phyloP scores from a whole-genome alignment of 2,329 filamentous ascomycete species.

The Trichoderma sp. region DNA sequence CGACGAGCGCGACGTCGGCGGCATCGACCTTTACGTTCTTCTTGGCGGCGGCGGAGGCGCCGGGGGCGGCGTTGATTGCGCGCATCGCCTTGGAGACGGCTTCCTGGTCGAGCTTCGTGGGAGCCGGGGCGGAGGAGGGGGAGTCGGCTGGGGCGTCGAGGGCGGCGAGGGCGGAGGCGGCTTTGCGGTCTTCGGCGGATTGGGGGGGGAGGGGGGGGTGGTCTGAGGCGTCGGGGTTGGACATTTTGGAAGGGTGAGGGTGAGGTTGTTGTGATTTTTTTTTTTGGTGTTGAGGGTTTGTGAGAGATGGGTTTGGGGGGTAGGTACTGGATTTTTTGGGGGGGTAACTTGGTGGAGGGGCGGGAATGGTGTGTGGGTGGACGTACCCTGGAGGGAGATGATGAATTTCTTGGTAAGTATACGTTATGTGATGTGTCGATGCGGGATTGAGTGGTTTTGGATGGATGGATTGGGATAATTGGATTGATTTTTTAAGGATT shows the following conservation, averaged over 20 bases:
- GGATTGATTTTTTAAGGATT: too few species aligned
- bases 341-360: too few species aligned
- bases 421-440: too few species aligned
- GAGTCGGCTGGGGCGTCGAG: constrained; percentile 61
- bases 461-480: too few species aligned
- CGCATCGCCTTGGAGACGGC: constrained; percentile 71
- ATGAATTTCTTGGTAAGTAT: too few species aligned
- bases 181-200: constrained; percentile 73
- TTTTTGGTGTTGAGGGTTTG: neutral
- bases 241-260: neutral
- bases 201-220: constrained; percentile 50
- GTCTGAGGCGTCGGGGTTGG: constrained; percentile 47
- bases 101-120: constrained; percentile 62
- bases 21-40: constrained; percentile 72
- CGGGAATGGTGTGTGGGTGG: too few species aligned
- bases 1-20: constrained; percentile 66
- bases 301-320: neutral
- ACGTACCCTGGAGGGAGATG: too few species aligned
- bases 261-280: neutral
- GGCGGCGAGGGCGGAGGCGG: constrained; percentile 67
- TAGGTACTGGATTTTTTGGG: too few species aligned
- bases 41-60: constrained; percentile 34
- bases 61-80: constrained; percentile 42
- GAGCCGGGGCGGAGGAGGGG: constrained; percentile 41
- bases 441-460: too few species aligned